Conservation (phyloP, 768 basidiomycete genomes). For the Mycena haematopus region DNA sequence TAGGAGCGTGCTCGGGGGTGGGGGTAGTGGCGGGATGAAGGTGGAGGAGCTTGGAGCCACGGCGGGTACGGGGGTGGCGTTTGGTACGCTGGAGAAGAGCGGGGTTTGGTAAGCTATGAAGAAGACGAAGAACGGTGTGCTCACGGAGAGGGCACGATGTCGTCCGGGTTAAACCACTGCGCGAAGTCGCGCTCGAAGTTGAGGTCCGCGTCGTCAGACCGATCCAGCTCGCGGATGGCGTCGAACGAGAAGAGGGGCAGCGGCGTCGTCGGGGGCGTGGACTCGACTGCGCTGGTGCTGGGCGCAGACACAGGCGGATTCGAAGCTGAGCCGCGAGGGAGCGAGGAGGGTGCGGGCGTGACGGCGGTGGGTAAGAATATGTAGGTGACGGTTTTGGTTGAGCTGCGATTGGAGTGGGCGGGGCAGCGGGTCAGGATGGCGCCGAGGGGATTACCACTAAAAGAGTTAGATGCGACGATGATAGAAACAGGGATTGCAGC, state of each 20-base stretch:
- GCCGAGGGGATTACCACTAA: background rate
- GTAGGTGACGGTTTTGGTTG: background rate
- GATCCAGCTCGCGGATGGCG: conserved; percentile 55
- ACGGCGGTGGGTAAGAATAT: background rate
- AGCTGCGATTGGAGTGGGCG: background rate
- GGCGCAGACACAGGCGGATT: background rate
- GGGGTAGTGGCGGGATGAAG: no score
- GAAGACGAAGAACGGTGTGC: background rate
- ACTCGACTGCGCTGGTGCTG: background rate
- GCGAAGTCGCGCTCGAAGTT: conserved; percentile 79
- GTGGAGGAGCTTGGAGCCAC: no score
- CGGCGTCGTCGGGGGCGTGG: conserved; percentile 5
- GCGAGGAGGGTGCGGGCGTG: background rate
- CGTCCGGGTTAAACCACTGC: conserved; percentile 75
- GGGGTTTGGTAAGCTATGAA: no score
- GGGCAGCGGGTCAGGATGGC: background rate
- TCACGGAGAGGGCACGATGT: conserved; percentile 39
- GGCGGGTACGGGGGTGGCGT: no score
- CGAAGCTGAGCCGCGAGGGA: background rate
- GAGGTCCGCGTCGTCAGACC: conserved; percentile 52
- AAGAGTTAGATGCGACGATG: background rate
- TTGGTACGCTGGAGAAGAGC: no score
- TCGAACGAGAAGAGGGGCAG: conserved; percentile 42
- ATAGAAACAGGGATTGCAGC: background rate
- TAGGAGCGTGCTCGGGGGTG: no score